These are phyloP conservation scores for Beta macrorhiza DNA, from an alignment of 179 eudicot genomes.

Conservation along the genomic window DNA sequence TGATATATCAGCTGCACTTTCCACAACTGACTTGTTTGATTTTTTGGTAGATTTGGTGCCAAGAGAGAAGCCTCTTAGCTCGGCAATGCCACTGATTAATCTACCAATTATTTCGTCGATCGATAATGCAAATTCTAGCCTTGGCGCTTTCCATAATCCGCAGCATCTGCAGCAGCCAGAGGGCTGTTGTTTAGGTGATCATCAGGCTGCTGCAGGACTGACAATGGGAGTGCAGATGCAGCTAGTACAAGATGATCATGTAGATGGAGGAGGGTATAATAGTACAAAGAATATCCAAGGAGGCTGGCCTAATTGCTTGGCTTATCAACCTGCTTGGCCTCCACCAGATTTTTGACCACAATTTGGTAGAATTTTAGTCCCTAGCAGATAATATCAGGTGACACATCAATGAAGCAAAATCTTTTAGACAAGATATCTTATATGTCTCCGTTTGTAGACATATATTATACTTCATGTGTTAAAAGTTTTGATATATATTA, in stretches of 20 bases:
- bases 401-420: not conserved
- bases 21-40: slow-evolving; percentile 56
- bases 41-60: slow-evolving; percentile 65
- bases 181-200: not conserved
- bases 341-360: slow-evolving; percentile 14
- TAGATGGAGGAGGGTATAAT: not conserved
- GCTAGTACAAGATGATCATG: not conserved
- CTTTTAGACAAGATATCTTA: too few relatives aligned
- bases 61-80: slow-evolving; percentile 34
- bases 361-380: not conserved
- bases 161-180: slow-evolving; percentile 2
- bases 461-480: too few relatives aligned
- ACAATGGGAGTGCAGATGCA: slow-evolving; percentile 13
- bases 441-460: not conserved
- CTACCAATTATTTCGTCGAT: not conserved
- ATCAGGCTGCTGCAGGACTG: slow-evolving; percentile 1
- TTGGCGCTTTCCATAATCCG: not conserved
- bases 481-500: too few relatives aligned
- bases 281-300: not conserved
- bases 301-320: slow-evolving; percentile 3
- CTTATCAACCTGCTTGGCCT: slow-evolving; percentile 18
- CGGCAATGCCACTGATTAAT: not conserved
- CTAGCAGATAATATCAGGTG: not conserved
- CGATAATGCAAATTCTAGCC: not conserved
- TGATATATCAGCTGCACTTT: slow-evolving; percentile 54